These are phyloP conservation scores for Kodamaea jinghongensis DNA, from an alignment of 805 yeast species.

Conservation along the genomic window DNA sequence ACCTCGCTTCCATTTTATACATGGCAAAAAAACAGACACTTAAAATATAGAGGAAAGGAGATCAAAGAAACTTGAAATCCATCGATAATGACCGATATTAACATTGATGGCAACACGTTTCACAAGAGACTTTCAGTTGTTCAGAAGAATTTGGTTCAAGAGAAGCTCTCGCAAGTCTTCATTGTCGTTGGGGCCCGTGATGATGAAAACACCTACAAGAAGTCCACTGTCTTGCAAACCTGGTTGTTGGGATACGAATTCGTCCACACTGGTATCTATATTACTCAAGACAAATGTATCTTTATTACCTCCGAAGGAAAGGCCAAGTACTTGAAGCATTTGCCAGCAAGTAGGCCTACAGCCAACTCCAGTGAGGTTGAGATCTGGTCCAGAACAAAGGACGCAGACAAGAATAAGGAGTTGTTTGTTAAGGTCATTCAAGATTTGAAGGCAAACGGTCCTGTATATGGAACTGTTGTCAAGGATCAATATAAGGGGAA, in stretches of 20 bases:
- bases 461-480: conserved; percentile 58
- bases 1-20: not conserved
- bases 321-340: conserved; percentile 69
- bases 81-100: conserved; percentile 53
- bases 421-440: conserved; percentile 58
- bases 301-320: conserved; percentile 81
- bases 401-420: conserved; percentile 67
- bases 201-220: conserved; percentile 86
- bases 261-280: conserved; percentile 78
- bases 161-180: conserved; percentile 32
- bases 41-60: not conserved
- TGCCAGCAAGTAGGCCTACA: conserved; percentile 42
- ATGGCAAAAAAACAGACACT: not conserved
- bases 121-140: conserved; percentile 48
- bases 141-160: conserved; percentile 32
- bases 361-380: conserved; percentile 41
- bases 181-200: conserved; percentile 82
- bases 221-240: conserved; percentile 79
- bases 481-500: conserved; percentile 83
- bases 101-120: conserved; percentile 51
- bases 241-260: conserved; percentile 96
- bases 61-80: not conserved
- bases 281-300: conserved; percentile 57
- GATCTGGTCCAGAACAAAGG: conserved; percentile 78
- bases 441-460: conserved; percentile 41